These are phyloP conservation scores for Sugiyamaella floridensis DNA, from an alignment of 805 yeast genomes.

Conservation along the genomic window DNA sequence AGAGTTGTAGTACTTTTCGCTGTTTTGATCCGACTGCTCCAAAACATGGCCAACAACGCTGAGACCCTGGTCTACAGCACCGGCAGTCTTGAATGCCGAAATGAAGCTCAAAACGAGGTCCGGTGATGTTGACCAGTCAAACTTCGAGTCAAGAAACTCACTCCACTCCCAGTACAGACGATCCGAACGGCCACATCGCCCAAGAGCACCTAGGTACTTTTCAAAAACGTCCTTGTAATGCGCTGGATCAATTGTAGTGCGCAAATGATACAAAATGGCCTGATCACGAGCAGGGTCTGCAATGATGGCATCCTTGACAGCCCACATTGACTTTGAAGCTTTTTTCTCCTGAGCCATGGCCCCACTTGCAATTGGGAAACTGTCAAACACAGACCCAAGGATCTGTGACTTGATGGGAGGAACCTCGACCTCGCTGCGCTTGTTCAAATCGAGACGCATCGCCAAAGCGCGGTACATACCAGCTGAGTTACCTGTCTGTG, in stretches of 20 bases:
- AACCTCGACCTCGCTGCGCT: background rate
- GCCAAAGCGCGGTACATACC: conserved; percentile 22
- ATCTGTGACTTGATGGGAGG: conserved; percentile 8
- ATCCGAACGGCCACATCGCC: conserved; percentile 18
- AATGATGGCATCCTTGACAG: conserved; percentile 15
- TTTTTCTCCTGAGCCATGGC: conserved; percentile 14
- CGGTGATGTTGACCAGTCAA: conserved; percentile 11
- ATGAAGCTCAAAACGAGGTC: conserved; percentile 23
- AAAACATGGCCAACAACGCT: conserved; percentile 15
- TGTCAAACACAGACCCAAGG: conserved; percentile 19
- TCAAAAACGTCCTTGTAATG: conserved; percentile 8
- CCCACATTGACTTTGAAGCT: conserved; percentile 15
- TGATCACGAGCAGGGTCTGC: conserved; percentile 17
- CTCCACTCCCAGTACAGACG: conserved; percentile 21
- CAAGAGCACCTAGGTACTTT: conserved; percentile 24
- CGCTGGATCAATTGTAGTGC: conserved; percentile 13
- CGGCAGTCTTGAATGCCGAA: conserved; percentile 18
- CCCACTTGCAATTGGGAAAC: conserved; percentile 21
- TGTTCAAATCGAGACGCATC: conserved; percentile 12
- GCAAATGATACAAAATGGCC: conserved; percentile 17
- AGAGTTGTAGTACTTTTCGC: conserved; percentile 4
- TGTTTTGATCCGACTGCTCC: conserved; percentile 8
- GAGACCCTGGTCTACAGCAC: conserved; percentile 11
- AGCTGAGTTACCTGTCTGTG: conserved; percentile 23
- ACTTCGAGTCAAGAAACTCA: conserved; percentile 1